Evolutionary conservation across 2,329 filamentous ascomycete species (phyloP).

Genomic region (Canariomyces notabilis): DNA sequence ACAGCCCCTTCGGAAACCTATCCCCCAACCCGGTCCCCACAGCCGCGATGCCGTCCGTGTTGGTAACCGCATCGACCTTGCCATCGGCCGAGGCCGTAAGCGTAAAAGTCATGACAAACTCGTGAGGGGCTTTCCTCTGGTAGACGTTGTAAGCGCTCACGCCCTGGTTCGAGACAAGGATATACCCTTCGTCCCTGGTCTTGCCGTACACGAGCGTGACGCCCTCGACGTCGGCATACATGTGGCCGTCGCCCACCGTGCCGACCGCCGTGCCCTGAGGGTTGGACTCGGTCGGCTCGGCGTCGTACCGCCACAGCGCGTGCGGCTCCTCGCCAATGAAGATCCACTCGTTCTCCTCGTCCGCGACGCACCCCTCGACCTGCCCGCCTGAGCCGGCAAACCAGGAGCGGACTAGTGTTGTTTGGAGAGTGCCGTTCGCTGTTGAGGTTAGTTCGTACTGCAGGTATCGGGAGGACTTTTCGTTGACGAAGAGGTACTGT

Average conservation of each 20-base stretch:
- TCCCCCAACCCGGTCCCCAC: constrained; percentile 9
- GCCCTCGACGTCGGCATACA: constrained; percentile 13
- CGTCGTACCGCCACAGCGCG: constrained; percentile 14
- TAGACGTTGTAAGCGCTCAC: constrained; percentile 16
- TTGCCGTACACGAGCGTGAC: constrained; percentile 12
- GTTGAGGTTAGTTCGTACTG: constrained; percentile 10
- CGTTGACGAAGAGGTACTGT: constrained; percentile 18
- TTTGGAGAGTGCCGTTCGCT: constrained; percentile 7
- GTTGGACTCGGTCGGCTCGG: constrained; percentile 1
- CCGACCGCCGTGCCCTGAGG: constrained; percentile 1
- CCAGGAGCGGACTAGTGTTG: constrained; percentile 10
- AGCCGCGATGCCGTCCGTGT: constrained; percentile 14
- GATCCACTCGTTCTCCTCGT: constrained; percentile 10
- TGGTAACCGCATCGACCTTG: constrained; percentile 10
- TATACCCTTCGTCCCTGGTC: constrained; percentile 6
- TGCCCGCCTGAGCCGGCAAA: constrained; percentile 12
- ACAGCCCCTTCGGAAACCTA: constrained; percentile 6
- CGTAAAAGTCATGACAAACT: constrained; percentile 13
- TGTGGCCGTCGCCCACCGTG: constrained; percentile 6
- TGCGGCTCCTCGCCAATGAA: constrained; percentile 14
- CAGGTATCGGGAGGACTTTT: constrained; percentile 11
- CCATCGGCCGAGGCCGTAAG: not conserved
- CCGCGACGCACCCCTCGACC: constrained; percentile 13
- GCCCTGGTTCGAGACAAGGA: constrained; percentile 11
- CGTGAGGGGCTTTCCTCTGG: constrained; percentile 8